phyloP scores from a whole-genome alignment of 2,329 filamentous ascomycete genomes.

The Kalmusia sp. region DNA sequence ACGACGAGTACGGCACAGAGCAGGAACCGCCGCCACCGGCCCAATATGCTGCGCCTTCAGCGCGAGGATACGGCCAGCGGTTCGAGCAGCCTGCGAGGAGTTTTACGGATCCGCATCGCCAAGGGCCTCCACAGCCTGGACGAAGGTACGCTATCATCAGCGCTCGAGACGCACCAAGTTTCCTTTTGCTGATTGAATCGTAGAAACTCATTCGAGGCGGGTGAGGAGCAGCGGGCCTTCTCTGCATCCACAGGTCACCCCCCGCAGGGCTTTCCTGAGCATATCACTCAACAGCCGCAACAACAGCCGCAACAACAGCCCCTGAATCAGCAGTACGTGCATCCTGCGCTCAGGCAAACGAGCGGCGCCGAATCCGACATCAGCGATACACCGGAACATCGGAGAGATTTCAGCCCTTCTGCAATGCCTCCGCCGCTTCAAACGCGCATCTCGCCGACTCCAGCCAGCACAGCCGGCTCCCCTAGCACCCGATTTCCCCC shows the following conservation, averaged over 20 bases:
- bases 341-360: conserved; percentile 26
- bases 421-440: conserved; percentile 59
- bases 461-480: conserved; percentile 35
- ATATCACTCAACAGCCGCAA: conserved; percentile 19
- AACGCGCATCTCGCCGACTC: conserved; percentile 50
- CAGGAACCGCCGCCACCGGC: conserved; percentile 49
- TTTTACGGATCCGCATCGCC: conserved; percentile 51
- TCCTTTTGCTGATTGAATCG: not conserved
- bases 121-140: conserved; percentile 29
- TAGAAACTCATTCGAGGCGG: conserved; percentile 61
- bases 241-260: conserved; percentile 42
- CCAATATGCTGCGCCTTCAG: conserved; percentile 42
- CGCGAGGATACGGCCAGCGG: conserved; percentile 51
- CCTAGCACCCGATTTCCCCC: conserved; percentile 60
- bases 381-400: conserved; percentile 46
- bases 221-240: conserved; percentile 61
- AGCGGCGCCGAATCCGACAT: conserved; percentile 38
- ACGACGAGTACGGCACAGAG: conserved; percentile 63
- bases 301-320: conserved; percentile 18
- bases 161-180: not conserved
- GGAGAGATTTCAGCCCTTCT: conserved; percentile 60
- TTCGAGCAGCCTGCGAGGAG: conserved; percentile 38
- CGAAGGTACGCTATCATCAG: conserved; percentile 24
- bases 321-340: conserved; percentile 14
- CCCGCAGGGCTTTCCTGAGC: conserved; percentile 15